phyloP scores from a whole-genome alignment of 345 rosid genomes.

The Linum trigynum region DNA sequence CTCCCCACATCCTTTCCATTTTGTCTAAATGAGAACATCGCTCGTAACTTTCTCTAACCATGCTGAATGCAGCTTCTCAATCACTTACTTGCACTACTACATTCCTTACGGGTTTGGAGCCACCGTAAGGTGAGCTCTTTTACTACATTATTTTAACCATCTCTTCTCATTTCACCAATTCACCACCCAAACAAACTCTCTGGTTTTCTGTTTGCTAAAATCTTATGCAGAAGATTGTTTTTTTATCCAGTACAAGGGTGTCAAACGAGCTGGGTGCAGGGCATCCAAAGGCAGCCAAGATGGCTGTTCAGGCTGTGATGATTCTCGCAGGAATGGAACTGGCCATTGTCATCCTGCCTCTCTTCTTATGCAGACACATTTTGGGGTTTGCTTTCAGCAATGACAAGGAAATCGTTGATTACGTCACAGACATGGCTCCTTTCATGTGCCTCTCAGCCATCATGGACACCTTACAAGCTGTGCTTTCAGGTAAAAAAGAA shows the following conservation, averaged over 20 bases:
- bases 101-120: conserved; percentile 41
- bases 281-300: not conserved
- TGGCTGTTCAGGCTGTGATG: not conserved
- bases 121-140: conserved; percentile 38
- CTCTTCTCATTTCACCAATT: too few species aligned
- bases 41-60: not conserved
- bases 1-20: not conserved
- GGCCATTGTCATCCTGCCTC: not conserved
- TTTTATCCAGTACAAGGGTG: not conserved
- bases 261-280: not conserved
- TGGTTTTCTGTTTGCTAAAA: too few species aligned
- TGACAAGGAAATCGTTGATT: not conserved
- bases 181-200: too few species aligned
- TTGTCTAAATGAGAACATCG: not conserved
- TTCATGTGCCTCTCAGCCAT: not conserved
- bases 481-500: not conserved
- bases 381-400: not conserved
- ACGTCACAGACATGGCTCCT: not conserved
- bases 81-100: conserved; percentile 26
- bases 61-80: conserved; percentile 33
- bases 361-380: not conserved
- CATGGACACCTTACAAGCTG: not conserved
- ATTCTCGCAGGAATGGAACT: not conserved
- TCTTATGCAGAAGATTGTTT: too few species aligned
- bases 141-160: not conserved